A percentile compares a stretch with the other conserved stretches of the same genome.
These are phyloP conservation scores for Metschnikowia koreensis DNA, from an alignment of 805 yeast genomes.

Conservation along the genomic window DNA sequence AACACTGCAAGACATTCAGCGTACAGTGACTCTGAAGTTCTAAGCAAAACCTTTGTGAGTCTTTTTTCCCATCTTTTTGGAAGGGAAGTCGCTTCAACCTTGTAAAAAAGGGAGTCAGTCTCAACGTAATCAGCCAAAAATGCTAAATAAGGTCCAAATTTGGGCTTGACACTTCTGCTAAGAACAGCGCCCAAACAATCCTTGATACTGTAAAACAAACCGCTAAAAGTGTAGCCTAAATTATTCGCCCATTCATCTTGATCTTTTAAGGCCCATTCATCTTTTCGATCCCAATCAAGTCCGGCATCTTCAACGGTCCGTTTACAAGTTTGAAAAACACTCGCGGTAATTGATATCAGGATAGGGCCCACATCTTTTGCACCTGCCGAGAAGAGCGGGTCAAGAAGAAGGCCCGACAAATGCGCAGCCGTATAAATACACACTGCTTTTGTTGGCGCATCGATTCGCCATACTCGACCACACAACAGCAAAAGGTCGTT, in stretches of 20 bases:
- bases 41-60: slow-evolving; percentile 33
- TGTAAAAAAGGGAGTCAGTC: slow-evolving; percentile 43
- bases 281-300: slow-evolving; percentile 31
- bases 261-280: slow-evolving; percentile 41
- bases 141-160: slow-evolving; percentile 51
- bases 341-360: slow-evolving; percentile 25
- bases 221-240: slow-evolving; percentile 45
- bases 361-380: slow-evolving; percentile 31
- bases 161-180: slow-evolving; percentile 48
- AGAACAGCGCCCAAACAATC: slow-evolving; percentile 42
- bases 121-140: slow-evolving; percentile 52
- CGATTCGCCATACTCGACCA: slow-evolving; percentile 59
- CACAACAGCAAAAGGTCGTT: slow-evolving; percentile 44
- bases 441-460: slow-evolving; percentile 47
- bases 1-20: slow-evolving; percentile 42
- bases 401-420: slow-evolving; percentile 30
- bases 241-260: slow-evolving; percentile 50
- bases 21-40: slow-evolving; percentile 38
- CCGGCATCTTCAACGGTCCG: slow-evolving; percentile 32
- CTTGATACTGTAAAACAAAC: slow-evolving; percentile 45
- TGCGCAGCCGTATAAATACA: slow-evolving; percentile 50
- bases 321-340: slow-evolving; percentile 29
- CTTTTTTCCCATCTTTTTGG: slow-evolving; percentile 48
- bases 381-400: slow-evolving; percentile 21
- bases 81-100: slow-evolving; percentile 33